Conservation (phyloP, 2,329 filamentous ascomycete genomes). For the Phaeoacremonium minimum region DNA sequence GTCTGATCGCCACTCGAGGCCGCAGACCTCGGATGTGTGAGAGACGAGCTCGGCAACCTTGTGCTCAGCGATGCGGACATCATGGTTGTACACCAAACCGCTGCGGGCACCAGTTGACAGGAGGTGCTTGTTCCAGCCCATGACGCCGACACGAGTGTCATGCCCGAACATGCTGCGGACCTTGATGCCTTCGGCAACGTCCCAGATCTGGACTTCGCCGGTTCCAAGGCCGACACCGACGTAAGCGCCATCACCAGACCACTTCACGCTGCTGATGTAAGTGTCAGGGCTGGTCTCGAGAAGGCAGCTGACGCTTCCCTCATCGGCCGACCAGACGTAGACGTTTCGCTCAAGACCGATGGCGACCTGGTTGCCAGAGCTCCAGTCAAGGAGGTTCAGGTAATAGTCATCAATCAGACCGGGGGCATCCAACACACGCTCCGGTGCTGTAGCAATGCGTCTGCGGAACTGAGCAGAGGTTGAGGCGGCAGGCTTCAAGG, state of each 20-base stretch:
- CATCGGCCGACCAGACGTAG: slow-evolving; percentile 97
- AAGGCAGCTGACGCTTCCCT: slow-evolving; percentile 82
- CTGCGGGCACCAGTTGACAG: slow-evolving; percentile 92
- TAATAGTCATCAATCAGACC: slow-evolving; percentile 98
- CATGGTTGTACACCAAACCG: slow-evolving; percentile 96
- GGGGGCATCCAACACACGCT: slow-evolving; percentile 93
- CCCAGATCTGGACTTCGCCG: slow-evolving; percentile 98
- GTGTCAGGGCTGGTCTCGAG: slow-evolving; percentile 86
- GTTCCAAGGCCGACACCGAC: slow-evolving; percentile 92
- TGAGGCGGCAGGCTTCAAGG: slow-evolving; percentile 72
- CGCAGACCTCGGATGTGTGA: slow-evolving; percentile 96
- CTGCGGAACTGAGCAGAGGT: slow-evolving; percentile 83
- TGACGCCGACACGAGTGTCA: slow-evolving; percentile 92
- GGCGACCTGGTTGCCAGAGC: slow-evolving; percentile 93
- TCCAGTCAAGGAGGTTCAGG: slow-evolving; percentile 98
- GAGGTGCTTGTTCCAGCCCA: slow-evolving; percentile 99
- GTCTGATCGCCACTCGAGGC: slow-evolving; percentile 95
- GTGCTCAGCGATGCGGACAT: slow-evolving; percentile 95
- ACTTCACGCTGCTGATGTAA: slow-evolving; percentile 97
- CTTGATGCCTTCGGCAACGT: slow-evolving; percentile 90
- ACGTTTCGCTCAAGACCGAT: slow-evolving; percentile 96
- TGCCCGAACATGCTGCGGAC: slow-evolving; percentile 98
- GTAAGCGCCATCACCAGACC: slow-evolving; percentile 95
- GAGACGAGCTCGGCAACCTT: slow-evolving; percentile 96
- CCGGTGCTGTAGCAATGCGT: slow-evolving; percentile 88